These are phyloP conservation scores for Metschnikowia gruessii DNA, from an alignment of 805 yeast genomes.

Conservation along the genomic window DNA sequence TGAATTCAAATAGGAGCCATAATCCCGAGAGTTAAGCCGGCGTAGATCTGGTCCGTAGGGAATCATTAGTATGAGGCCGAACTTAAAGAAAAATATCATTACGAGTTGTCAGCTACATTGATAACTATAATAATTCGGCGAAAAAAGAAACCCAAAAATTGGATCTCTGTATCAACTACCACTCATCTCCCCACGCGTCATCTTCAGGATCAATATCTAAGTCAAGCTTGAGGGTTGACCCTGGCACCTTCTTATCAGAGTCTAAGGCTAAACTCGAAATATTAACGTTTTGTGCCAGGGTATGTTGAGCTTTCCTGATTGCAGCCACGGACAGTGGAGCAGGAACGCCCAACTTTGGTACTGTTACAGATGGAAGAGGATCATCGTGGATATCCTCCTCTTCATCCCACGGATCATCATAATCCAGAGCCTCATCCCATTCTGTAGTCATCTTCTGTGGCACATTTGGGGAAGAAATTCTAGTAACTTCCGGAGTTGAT, in stretches of 20 bases:
- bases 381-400: background rate
- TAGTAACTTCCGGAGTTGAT: conserved; percentile 37
- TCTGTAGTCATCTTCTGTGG: conserved; percentile 8
- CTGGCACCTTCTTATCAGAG: conserved; percentile 17
- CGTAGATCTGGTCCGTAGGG: too few species aligned
- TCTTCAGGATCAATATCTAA: conserved; percentile 27
- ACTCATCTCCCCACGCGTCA: conserved; percentile 32
- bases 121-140: too few species aligned
- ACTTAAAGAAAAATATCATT: too few species aligned
- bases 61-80: too few species aligned
- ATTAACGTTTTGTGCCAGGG: background rate
- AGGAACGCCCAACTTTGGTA: background rate
- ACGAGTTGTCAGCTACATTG: too few species aligned
- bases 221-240: conserved; percentile 27
- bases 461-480: conserved; percentile 27
- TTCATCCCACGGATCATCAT: conserved; percentile 16
- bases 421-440: conserved; percentile 22
- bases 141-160: too few species aligned
- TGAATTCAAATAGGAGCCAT: too few species aligned
- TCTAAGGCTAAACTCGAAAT: conserved; percentile 25
- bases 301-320: background rate
- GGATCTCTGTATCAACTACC: conserved; percentile 8
- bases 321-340: background rate
- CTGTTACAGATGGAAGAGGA: background rate
- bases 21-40: too few species aligned